phyloP scores from a whole-genome alignment of 2,329 filamentous ascomycete genomes.

The Leptographium procerum region DNA sequence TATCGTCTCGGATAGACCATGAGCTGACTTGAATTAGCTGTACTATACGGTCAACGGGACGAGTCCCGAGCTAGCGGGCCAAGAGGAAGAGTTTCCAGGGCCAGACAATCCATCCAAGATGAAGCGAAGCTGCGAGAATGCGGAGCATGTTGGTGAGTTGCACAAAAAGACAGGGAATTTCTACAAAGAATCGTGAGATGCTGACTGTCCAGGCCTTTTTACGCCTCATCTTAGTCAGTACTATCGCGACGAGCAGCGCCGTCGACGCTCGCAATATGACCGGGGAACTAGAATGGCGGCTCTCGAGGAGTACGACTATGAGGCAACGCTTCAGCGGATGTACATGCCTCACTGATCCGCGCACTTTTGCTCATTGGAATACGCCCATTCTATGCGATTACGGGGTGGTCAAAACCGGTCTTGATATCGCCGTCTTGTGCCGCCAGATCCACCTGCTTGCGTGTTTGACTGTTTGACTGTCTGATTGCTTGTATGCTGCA shows the following conservation, averaged over 20 bases:
- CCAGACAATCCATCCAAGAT: conserved; percentile 82
- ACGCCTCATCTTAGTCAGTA: conserved; percentile 67
- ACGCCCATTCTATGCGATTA: not conserved
- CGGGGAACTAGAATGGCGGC: conserved; percentile 66
- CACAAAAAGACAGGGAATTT: too few species aligned
- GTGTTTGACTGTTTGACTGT: not conserved
- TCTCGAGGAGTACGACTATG: conserved; percentile 49
- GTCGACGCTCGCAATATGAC: conserved; percentile 67
- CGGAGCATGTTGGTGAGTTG: conserved; percentile 64
- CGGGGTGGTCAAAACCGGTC: not conserved
- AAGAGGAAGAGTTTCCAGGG: conserved; percentile 63
- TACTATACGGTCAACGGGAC: conserved; percentile 40
- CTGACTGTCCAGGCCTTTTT: conserved; percentile 51
- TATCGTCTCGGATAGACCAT: not conserved
- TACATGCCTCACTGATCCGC: conserved; percentile 14
- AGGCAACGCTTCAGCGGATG: conserved; percentile 27
- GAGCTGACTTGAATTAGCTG: conserved; percentile 25
- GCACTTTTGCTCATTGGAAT: conserved; percentile 2
- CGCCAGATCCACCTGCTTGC: not conserved
- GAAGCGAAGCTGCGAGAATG: conserved; percentile 78
- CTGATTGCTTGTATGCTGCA: not conserved
- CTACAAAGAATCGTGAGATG: not conserved
- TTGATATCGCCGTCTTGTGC: not conserved
- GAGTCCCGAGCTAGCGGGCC: conserved; percentile 44
- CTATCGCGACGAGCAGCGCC: conserved; percentile 63